Base-by-base conservation (phyloP, 1,139 yeast genomes). In the Kazachstania sp. region DNA sequence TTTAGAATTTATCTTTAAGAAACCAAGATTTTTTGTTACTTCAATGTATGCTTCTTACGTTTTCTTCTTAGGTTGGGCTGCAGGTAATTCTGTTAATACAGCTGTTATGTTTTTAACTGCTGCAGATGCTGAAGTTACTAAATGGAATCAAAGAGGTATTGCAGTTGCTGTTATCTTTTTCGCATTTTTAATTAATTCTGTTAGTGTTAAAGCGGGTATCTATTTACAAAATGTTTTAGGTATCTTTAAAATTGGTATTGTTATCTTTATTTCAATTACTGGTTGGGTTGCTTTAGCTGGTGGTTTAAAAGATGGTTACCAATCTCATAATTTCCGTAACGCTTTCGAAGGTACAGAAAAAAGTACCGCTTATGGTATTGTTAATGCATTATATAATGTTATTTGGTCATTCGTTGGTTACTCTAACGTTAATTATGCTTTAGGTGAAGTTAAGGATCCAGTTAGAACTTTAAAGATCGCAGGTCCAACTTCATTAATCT, bases 201-300 rank as follows among this genome's bases (percentile, higher is more conserved):
- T 79, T 26, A 73, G 77, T 54, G 79, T 83, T 46, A 81, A 79
- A 56, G 65, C 78, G 44, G 95, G 94, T 45, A 74, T 85, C 49
- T 73, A 75, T 46, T 67, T 86, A 42, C 88, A 83, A 59, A 85
- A 85, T 63, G 56, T 75, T 16, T 69, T 86, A 52, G 95, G 95
- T 50, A 56, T 78, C 12, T 83, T 86, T 73, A 86, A 86, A 67
- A 70, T 86, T 39, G 79, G 71, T 20, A 79, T 85, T 60, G 79
- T 86, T 45, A 57, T 80, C 23, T 74, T 85, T 60, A 85, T 86
- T 53, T 72, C 83, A 30, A 74, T 85, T 41, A 79, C 86, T 41
- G 95, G 95, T 15, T 83, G 88, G 84, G 87, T 83, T 29, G 94
- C 90, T 2, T 72, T 85, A 45, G 86, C 82, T 47, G 86, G 86